A percentile compares a stretch with the other conserved stretches of the same genome.
Evolutionary conservation across 1,284 basidiomycete species (phyloP).

Genomic region (Boletus mariae): DNA sequence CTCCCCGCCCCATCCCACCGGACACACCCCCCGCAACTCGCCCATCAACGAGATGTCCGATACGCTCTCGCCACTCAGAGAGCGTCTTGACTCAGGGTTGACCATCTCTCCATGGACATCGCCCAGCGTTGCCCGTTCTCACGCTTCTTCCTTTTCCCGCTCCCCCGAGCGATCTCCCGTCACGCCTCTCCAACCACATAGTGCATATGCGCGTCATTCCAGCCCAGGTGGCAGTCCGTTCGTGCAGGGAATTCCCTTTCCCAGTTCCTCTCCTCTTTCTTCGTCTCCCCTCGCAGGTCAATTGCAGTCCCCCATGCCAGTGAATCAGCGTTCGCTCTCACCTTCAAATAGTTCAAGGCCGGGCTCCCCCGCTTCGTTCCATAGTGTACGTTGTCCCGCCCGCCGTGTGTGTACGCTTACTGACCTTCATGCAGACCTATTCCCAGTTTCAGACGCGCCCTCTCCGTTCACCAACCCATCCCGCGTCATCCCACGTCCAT

Average conservation of each 20-base stretch:
- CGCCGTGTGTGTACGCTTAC: too few species aligned
- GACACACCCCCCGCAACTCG: constrained; percentile 7
- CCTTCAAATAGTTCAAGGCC: constrained; percentile 4
- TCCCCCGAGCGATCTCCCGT: constrained; percentile 14
- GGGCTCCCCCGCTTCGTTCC: constrained; percentile 11
- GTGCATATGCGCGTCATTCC: constrained; percentile 7
- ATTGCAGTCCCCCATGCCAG: constrained; percentile 1
- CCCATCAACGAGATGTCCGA: constrained; percentile 16
- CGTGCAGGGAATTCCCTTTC: constrained; percentile 15
- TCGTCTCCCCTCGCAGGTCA: constrained; percentile 8
- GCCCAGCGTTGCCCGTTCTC: background rate
- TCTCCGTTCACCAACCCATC: constrained; percentile 5
- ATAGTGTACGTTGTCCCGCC: constrained; percentile 9
- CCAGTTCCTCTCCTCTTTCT: constrained; percentile 10
- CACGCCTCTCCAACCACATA: constrained; percentile 4
- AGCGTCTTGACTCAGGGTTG: constrained; percentile 10
- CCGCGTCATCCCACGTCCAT: constrained; percentile 6
- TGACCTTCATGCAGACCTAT: background rate
- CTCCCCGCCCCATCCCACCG: constrained; percentile 2
- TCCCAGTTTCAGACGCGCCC: constrained; percentile 11
- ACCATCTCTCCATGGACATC: constrained; percentile 2
- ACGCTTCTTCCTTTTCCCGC: constrained; percentile 18
- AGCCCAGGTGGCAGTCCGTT: constrained; percentile 11
- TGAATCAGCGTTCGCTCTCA: constrained; percentile 3
- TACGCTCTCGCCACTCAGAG: constrained; percentile 22